These are phyloP conservation scores for Eucalyptus regnans DNA, from an alignment of 345 rosid species.

Conservation along the genomic window DNA sequence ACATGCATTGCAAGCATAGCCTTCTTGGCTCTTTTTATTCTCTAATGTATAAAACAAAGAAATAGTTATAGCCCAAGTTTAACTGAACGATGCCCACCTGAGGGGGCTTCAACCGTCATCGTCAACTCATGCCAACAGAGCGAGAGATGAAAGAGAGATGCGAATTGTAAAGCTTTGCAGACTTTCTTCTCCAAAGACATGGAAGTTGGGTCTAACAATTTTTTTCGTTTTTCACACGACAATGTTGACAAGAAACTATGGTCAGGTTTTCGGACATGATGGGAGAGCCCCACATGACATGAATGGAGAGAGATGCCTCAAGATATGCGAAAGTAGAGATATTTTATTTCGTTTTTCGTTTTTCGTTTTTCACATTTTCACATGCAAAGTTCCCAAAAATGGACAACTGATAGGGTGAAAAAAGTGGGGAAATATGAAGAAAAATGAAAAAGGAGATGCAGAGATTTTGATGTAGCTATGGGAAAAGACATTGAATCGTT, in stretches of 20 bases:
- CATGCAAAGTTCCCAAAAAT: not conserved
- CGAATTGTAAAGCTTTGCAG: not conserved
- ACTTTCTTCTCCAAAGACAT: not conserved
- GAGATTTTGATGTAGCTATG: not conserved
- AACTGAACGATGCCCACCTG: not conserved
- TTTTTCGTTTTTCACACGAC: not conserved
- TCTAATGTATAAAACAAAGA: not conserved
- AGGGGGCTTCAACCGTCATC: not conserved
- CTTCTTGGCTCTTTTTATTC: not conserved
- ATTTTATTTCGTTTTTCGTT: not conserved
- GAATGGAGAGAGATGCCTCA: not conserved
- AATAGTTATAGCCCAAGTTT: not conserved
- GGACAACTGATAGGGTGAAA: not conserved
- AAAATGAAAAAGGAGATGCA: not conserved
- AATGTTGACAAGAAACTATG: not conserved
- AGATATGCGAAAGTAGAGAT: not conserved
- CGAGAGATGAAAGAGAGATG: not conserved
- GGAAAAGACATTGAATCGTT: not conserved
- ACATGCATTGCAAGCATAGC: not conserved
- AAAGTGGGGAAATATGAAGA: not conserved
- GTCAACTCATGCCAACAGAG: not conserved
- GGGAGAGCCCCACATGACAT: not conserved
- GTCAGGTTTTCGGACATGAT: not conserved
- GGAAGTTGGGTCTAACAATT: not conserved
- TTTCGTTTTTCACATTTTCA: not conserved